These are phyloP conservation scores for Puccinia polysora DNA, from an alignment of 1,284 basidiomycete species.

Conservation along the genomic window DNA sequence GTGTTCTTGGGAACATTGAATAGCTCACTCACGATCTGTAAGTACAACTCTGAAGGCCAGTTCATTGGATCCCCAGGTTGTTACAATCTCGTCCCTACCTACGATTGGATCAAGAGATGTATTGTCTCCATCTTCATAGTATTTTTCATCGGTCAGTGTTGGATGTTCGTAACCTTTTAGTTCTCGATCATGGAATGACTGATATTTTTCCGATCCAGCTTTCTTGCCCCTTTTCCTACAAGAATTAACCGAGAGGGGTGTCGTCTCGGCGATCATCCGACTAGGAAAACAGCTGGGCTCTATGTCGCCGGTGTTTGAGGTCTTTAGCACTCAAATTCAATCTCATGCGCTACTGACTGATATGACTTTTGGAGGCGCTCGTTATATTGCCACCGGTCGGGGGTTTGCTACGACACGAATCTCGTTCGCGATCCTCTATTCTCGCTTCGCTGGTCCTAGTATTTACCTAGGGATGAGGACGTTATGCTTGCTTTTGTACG, in stretches of 20 bases:
- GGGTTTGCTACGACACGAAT: constrained; percentile 91
- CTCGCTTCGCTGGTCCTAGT: constrained; percentile 89
- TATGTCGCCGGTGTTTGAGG: constrained; percentile 87
- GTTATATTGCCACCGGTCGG: constrained; percentile 98
- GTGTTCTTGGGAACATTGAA: constrained; percentile 87
- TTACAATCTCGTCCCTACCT: constrained; percentile 83
- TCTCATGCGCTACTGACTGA: constrained; percentile 91
- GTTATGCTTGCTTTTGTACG: constrained; percentile 79
- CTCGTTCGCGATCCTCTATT: constrained; percentile 85
- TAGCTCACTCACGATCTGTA: constrained; percentile 70
- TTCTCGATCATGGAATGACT: too few relatives aligned
- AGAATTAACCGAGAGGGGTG: constrained; percentile 88
- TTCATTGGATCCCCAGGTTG: constrained; percentile 74
- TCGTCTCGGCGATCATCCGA: constrained; percentile 77
- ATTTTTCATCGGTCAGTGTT: constrained; percentile 67
- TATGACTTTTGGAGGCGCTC: constrained; percentile 87
- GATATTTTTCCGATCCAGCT: constrained; percentile 44
- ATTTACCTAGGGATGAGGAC: constrained; percentile 93
- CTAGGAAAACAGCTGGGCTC: constrained; percentile 87
- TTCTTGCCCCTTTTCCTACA: constrained; percentile 69
- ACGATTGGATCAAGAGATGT: constrained; percentile 85
- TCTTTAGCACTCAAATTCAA: constrained; percentile 93
- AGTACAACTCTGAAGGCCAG: constrained; percentile 67
- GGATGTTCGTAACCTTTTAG: too few relatives aligned
- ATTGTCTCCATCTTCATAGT: constrained; percentile 95